phyloP scores from a whole-genome alignment of 1,139 yeast species.

The Geotrichum macrosporum region DNA sequence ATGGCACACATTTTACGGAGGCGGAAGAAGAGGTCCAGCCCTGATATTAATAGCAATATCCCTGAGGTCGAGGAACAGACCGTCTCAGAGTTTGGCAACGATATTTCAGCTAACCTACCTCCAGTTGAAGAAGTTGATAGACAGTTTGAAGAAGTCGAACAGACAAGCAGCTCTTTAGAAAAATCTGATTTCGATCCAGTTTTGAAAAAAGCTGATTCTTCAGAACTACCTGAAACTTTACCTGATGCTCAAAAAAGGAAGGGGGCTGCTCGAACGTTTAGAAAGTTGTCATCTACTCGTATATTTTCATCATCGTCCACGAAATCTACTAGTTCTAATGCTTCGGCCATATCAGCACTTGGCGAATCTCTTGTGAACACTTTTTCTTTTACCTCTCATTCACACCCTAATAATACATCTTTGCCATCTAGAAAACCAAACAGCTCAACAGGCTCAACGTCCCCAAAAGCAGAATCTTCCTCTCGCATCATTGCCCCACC shows the following conservation, averaged over 20 bases:
- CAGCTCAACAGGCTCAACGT: background rate
- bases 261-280: background rate
- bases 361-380: conserved; percentile 11
- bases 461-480: background rate
- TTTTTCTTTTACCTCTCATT: conserved; percentile 6
- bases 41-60: background rate
- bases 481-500: background rate
- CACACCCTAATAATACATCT: background rate
- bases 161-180: background rate
- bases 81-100: background rate
- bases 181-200: background rate
- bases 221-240: background rate
- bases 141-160: no score
- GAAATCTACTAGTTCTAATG: conserved; percentile 1
- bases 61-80: background rate
- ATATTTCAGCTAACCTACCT: conserved; percentile 4
- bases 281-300: conserved; percentile 2
- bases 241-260: background rate
- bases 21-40: conserved; percentile 7
- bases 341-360: background rate
- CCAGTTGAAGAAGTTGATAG: background rate
- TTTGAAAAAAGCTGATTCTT: background rate
- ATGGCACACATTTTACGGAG: conserved; percentile 7
- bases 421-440: background rate
- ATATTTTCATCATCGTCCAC: conserved; percentile 7